phyloP scores from a whole-genome alignment of 1,284 basidiomycete genomes.

The Sporisorium graminicola region DNA sequence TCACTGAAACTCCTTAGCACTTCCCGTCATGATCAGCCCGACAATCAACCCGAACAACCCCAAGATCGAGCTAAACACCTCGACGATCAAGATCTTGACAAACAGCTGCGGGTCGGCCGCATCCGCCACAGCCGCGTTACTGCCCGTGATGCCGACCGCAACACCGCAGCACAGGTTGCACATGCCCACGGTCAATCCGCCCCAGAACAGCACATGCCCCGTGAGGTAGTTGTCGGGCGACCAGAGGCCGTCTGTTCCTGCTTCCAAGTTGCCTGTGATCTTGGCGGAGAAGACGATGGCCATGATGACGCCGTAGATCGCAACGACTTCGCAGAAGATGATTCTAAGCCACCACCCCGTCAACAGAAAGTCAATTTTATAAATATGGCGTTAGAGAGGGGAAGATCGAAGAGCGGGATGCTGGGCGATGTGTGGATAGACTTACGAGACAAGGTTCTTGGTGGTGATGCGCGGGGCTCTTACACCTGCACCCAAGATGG shows the following conservation, averaged over 20 bases:
- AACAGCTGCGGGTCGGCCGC: slow-evolving; percentile 69
- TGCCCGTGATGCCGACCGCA: slow-evolving; percentile 66
- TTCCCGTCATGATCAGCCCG: slow-evolving; percentile 40
- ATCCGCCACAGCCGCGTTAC: slow-evolving; percentile 68
- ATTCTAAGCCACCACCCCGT: slow-evolving; percentile 72
- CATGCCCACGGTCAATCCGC: slow-evolving; percentile 66
- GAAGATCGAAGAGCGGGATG: too few species aligned
- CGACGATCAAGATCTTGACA: slow-evolving; percentile 66
- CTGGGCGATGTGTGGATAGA: slow-evolving; percentile 18
- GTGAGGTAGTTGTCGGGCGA: slow-evolving; percentile 66
- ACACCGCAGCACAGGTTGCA: slow-evolving; percentile 69
- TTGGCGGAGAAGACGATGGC: slow-evolving; percentile 69
- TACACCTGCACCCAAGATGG: slow-evolving; percentile 95
- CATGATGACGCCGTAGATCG: slow-evolving; percentile 89
- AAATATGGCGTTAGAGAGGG: not conserved
- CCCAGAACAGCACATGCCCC: slow-evolving; percentile 68
- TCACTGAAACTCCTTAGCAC: slow-evolving; percentile 44
- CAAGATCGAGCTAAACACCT: slow-evolving; percentile 67
- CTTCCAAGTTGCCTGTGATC: slow-evolving; percentile 62
- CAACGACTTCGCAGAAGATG: slow-evolving; percentile 99
- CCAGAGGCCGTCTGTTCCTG: slow-evolving; percentile 53
- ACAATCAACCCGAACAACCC: slow-evolving; percentile 68
- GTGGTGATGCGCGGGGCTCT: slow-evolving; percentile 93
- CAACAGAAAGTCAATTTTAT: too few species aligned
- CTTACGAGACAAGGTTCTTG: slow-evolving; percentile 95